phyloP scores from a whole-genome alignment of 495 filamentous ascomycete species.

The Penicillium salamii region DNA sequence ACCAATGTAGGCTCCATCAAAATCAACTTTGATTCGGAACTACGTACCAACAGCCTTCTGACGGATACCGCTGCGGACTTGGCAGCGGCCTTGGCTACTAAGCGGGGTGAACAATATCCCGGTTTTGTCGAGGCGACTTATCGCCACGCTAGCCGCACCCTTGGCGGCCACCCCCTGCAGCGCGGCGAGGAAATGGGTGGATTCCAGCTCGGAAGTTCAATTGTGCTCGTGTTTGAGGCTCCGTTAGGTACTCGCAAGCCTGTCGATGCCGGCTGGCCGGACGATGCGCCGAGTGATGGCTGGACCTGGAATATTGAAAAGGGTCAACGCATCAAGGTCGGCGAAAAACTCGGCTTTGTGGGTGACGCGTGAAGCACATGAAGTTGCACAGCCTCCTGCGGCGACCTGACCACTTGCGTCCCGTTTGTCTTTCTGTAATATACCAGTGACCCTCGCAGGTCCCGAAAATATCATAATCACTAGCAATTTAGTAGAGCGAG shows the following conservation, averaged over 20 bases:
- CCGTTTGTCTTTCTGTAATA: constrained; percentile 14
- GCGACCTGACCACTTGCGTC: background rate
- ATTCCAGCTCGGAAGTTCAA: constrained; percentile 92
- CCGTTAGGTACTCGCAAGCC: constrained; percentile 63
- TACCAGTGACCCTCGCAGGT: constrained; percentile 3
- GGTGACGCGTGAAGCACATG: constrained; percentile 15
- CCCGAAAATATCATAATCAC: no score
- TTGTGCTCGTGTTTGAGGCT: constrained; percentile 96
- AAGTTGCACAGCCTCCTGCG: background rate
- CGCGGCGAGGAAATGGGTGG: constrained; percentile 97
- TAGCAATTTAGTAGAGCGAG: no score
- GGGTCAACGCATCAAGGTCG: constrained; percentile 85
- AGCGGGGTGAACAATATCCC: constrained; percentile 73
- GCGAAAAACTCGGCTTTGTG: constrained; percentile 75
- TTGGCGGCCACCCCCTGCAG: constrained; percentile 78
- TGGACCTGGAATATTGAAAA: constrained; percentile 82
- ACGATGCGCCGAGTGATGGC: constrained; percentile 56
- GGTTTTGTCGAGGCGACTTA: constrained; percentile 93
- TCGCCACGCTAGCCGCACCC: constrained; percentile 66
- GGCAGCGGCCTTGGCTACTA: constrained; percentile 72
- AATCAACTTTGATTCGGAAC: constrained; percentile 93
- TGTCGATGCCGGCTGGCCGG: constrained; percentile 62
- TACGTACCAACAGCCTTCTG: constrained; percentile 86
- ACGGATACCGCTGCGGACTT: constrained; percentile 86
- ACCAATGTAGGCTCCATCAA: constrained; percentile 99